Evolutionary conservation across 1,139 yeast species (phyloP), one percentile per base, ranked within the genome.

Genomic region (Spathaspora sp.): DNA sequence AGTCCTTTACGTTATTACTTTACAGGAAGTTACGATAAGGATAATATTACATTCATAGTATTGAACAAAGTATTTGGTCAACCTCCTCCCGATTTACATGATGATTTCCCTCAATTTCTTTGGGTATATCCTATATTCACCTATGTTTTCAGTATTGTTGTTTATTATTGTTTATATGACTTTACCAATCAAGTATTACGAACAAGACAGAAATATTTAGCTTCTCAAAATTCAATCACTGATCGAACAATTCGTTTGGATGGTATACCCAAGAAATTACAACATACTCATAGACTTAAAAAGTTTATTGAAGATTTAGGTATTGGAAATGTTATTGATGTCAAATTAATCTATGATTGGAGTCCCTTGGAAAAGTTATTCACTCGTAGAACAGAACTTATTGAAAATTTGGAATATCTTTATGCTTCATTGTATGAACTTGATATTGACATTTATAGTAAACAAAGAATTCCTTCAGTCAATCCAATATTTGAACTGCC

Each of bases 111-210:
- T 9, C 54, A 51, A 24, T 76, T 69, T 55, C 65, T 80, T 25
- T 87, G 95, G 93, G 80, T 88, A 56, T 91, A 93, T 61, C 93
- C 93, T 13, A 74, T 85, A 0, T 91, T 93, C 72, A 89, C 97
- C 0, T 90, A 90, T 61, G 67, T 86, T 11, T 91, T 93, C 67
- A 89, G 98, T 1, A 69, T 79, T 16, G 63, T 90, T 40, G 82
- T 93, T 1, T 72, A 84, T 44, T 75, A 77, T 51, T 76, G 82
- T 55, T 64, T 91, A 47, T 76, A 83, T 55, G 71, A 80, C 27
- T 93, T 84, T 55, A 89, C 97, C 0, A 75, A 77, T 50, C 72
- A 77, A 48, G 89, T 93, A 37, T 85, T 91, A 25, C 73, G 76
- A 48, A 84, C 87, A 17, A 77, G 99, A 48, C 99, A 93, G 61